phyloP scores from a whole-genome alignment of 2,329 filamentous ascomycete genomes.

The Monosporascus sp. region DNA sequence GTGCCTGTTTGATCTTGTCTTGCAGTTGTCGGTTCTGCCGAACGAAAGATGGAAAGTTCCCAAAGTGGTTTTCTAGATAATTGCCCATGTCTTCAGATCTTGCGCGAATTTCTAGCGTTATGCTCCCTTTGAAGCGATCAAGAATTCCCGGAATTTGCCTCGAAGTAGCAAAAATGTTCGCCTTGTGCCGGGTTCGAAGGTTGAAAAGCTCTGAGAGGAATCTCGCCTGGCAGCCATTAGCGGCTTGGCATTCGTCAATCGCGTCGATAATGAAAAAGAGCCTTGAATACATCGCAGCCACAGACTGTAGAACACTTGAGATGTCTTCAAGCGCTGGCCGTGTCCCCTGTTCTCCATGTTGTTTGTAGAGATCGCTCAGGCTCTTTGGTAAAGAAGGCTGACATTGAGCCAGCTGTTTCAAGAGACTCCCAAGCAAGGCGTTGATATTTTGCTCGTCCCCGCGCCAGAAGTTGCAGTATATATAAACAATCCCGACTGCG shows the following conservation, averaged over 20 bases:
- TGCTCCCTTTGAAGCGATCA: conserved; percentile 2
- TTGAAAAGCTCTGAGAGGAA: conserved; percentile 12
- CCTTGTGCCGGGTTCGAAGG: background rate
- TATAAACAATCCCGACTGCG: too few relatives aligned
- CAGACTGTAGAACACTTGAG: too few relatives aligned
- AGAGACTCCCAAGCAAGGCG: too few relatives aligned
- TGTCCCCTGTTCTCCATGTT: too few relatives aligned
- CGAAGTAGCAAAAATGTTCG: conserved; percentile 13
- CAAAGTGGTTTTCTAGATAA: conserved; percentile 20
- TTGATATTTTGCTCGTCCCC: too few relatives aligned
- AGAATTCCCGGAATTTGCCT: conserved; percentile 10
- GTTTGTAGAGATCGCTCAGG: too few relatives aligned
- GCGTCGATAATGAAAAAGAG: too few relatives aligned
- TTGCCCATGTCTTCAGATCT: conserved; percentile 19
- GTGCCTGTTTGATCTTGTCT: conserved; percentile 11
- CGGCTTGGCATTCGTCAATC: conserved; percentile 2
- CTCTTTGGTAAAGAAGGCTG: too few relatives aligned
- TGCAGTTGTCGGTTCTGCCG: conserved; percentile 7
- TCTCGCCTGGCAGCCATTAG: background rate
- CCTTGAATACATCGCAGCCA: too few relatives aligned
- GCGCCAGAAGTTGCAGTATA: too few relatives aligned
- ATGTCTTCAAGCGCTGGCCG: too few relatives aligned
- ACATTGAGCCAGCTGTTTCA: too few relatives aligned
- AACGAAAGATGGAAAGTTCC: conserved; percentile 10
- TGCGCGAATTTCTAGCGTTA: conserved; percentile 25